A percentile compares a stretch with the other conserved stretches of the same genome.
These are phyloP conservation scores for Fusarium globosum DNA, from an alignment of 2,329 filamentous ascomycete species.

Conservation along the genomic window DNA sequence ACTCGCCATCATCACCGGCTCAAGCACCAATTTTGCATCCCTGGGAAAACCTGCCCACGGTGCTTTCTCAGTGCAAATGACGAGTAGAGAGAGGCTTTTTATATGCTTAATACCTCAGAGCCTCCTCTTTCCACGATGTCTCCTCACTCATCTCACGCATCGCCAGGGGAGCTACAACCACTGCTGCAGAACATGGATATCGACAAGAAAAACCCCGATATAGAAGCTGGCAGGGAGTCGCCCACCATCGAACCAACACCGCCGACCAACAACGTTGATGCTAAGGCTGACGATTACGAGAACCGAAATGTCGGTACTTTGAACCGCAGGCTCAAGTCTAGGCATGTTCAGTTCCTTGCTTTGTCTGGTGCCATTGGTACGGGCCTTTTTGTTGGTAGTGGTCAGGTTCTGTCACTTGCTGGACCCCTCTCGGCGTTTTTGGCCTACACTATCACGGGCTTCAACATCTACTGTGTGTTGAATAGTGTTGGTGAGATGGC, in stretches of 20 bases:
- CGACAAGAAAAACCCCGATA: slow-evolving; percentile 10
- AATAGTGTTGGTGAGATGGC: slow-evolving; percentile 52
- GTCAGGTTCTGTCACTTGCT: slow-evolving; percentile 15
- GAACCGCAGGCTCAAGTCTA: slow-evolving; percentile 56
- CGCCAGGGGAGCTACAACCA: background rate
- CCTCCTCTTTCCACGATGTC: background rate
- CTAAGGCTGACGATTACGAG: slow-evolving; percentile 15
- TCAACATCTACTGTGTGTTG: slow-evolving; percentile 21
- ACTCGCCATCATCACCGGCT: background rate
- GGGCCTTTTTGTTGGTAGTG: slow-evolving; percentile 26
- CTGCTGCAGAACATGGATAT: slow-evolving; percentile 7
- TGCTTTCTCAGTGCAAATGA: background rate
- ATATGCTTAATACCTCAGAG: slow-evolving; percentile 3
- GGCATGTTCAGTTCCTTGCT: slow-evolving; percentile 72
- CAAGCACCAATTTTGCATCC: background rate
- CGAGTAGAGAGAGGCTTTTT: background rate
- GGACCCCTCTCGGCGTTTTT: slow-evolving; percentile 25
- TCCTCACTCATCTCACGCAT: background rate
- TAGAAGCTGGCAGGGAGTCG: slow-evolving; percentile 19
- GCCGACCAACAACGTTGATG: slow-evolving; percentile 11
- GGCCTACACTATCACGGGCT: slow-evolving; percentile 22
- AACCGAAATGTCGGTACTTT: slow-evolving; percentile 28
- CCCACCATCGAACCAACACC: slow-evolving; percentile 22
- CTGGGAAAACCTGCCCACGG: background rate
- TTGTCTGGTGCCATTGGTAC: slow-evolving; percentile 31